phyloP scores from a whole-genome alignment of 306 rosid species.

The Hippophae gyantsensis region DNA sequence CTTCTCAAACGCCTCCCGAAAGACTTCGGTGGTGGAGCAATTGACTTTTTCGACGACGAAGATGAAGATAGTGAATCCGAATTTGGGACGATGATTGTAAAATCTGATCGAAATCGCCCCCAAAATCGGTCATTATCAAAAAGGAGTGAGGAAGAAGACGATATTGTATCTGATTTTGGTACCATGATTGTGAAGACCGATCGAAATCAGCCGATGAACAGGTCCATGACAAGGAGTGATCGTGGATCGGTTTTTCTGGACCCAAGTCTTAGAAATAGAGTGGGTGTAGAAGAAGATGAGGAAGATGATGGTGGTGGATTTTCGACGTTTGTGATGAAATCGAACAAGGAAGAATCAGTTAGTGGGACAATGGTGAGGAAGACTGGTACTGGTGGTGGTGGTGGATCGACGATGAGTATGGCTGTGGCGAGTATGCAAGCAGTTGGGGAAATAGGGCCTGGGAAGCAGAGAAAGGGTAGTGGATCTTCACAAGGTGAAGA shows the following conservation, averaged over 20 bases:
- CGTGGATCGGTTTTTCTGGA: too few relatives aligned
- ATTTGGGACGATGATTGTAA: constrained; percentile 69
- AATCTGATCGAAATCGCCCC: constrained; percentile 39
- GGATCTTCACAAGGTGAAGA: constrained; percentile 59
- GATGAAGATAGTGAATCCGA: constrained; percentile 38
- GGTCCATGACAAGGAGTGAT: neutral
- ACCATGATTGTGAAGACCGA: too few relatives aligned
- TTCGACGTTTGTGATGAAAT: constrained; percentile 67
- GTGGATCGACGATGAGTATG: constrained; percentile 57
- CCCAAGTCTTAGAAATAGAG: constrained; percentile 22
- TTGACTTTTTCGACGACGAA: constrained; percentile 58
- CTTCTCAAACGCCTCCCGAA: constrained; percentile 85
- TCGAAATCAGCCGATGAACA: too few relatives aligned
- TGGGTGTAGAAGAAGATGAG: constrained; percentile 17
- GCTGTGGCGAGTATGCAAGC: constrained; percentile 98
- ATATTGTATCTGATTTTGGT: too few relatives aligned
- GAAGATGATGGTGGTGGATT: constrained; percentile 38
- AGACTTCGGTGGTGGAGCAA: constrained; percentile 91
- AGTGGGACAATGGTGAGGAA: constrained; percentile 65
- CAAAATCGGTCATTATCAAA: constrained; percentile 30
- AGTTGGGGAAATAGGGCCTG: constrained; percentile 54
- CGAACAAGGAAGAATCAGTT: constrained; percentile 45
- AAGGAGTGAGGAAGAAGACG: too few relatives aligned
- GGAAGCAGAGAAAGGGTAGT: constrained; percentile 59
- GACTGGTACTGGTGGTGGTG: constrained; percentile 19